phyloP scores from a whole-genome alignment of 148 eudicot genomes.

The Rhododendron mucronatum region DNA sequence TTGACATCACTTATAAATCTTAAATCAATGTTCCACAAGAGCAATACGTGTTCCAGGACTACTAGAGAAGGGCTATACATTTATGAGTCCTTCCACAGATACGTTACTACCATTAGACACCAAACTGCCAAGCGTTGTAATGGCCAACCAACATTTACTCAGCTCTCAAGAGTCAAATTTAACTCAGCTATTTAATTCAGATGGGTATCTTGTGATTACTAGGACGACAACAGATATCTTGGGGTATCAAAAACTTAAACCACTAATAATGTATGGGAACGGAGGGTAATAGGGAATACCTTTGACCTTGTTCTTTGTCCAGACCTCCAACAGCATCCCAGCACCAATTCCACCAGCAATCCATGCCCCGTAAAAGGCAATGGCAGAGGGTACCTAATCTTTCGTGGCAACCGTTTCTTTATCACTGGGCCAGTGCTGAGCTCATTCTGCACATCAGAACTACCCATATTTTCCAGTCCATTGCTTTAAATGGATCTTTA shows the following conservation, averaged over 20 bases:
- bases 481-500: constrained; percentile 41
- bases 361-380: constrained; percentile 53
- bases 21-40: neutral
- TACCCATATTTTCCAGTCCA: constrained; percentile 51
- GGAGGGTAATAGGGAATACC: constrained; percentile 29
- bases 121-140: neutral
- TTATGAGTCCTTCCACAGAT: neutral
- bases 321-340: constrained; percentile 59
- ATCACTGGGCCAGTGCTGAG: constrained; percentile 25
- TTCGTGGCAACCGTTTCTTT: constrained; percentile 50
- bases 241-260: neutral
- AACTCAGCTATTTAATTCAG: neutral
- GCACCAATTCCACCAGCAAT: constrained; percentile 72
- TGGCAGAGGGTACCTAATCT: constrained; percentile 44
- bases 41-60: neutral
- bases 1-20: too few species aligned
- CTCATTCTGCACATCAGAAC: constrained; percentile 20
- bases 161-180: neutral
- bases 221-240: neutral
- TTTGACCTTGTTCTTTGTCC: constrained; percentile 73
- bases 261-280: neutral
- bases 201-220: neutral
- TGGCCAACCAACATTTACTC: neutral
- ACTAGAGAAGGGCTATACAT: neutral
- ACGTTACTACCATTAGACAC: neutral